Conservation (phyloP, 192 early-diverging fungal species). For the Coemansia sp. region DNA sequence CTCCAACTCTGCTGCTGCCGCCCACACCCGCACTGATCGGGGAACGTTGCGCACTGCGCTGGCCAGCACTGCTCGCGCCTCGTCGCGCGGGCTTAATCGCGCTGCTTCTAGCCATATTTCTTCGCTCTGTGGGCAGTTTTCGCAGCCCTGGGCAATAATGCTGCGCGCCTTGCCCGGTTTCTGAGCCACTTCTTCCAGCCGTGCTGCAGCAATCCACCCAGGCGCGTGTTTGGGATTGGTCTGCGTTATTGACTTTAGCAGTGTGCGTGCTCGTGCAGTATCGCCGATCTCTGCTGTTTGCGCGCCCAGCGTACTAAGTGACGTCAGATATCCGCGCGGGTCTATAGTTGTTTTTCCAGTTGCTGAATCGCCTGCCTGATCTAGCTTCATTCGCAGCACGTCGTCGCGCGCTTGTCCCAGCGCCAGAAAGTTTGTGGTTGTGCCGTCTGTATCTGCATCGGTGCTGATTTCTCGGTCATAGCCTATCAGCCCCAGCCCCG, state of each 20-base stretch:
- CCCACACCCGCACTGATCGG: slow-evolving; percentile 91
- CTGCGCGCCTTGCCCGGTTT: slow-evolving; percentile 79
- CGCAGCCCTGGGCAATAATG: slow-evolving; percentile 87
- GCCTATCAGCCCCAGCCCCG: slow-evolving; percentile 16
- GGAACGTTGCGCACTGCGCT: slow-evolving; percentile 87
- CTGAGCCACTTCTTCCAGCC: slow-evolving; percentile 90
- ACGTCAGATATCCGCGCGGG: slow-evolving; percentile 94
- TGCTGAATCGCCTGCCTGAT: slow-evolving; percentile 86
- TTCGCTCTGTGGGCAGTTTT: slow-evolving; percentile 89
- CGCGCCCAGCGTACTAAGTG: slow-evolving; percentile 76
- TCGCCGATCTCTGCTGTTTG: slow-evolving; percentile 74
- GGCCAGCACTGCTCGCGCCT: slow-evolving; percentile 88
- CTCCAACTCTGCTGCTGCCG: slow-evolving; percentile 83
- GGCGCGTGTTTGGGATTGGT: slow-evolving; percentile 96
- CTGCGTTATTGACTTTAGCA: slow-evolving; percentile 85
- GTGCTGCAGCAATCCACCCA: slow-evolving; percentile 97
- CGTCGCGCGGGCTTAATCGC: slow-evolving; percentile 77
- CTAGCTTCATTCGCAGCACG: slow-evolving; percentile 86
- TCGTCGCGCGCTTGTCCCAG: slow-evolving; percentile 91
- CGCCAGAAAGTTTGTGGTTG: slow-evolving; percentile 69
- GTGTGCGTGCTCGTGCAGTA: slow-evolving; percentile 83
- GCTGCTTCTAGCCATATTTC: slow-evolving; percentile 98
- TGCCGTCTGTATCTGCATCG: slow-evolving; percentile 56
- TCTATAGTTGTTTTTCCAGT: slow-evolving; percentile 88
- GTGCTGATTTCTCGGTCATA: slow-evolving; percentile 51